A percentile compares a stretch with the other conserved stretches of the same genome.
These are phyloP conservation scores for Amesomyces nigricolor DNA, from an alignment of 2,329 filamentous ascomycete genomes.

Conservation along the genomic window DNA sequence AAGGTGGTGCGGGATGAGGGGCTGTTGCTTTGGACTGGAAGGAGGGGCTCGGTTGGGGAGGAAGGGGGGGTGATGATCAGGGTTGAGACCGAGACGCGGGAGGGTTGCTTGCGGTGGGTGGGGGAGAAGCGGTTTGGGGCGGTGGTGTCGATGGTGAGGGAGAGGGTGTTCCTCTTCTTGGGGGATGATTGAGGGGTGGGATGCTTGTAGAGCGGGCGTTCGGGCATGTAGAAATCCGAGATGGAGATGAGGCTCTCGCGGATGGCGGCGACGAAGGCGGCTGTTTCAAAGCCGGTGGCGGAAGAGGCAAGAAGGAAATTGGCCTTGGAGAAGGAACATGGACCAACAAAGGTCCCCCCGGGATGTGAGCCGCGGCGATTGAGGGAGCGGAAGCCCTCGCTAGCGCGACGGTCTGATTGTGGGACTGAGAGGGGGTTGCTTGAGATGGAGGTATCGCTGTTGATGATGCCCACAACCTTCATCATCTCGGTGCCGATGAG, in stretches of 20 bases:
- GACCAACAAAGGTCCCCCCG: slow-evolving; percentile 6
- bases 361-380: neutral
- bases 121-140: neutral
- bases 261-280: slow-evolving; percentile 48
- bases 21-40: neutral
- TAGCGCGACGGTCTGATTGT: slow-evolving; percentile 23
- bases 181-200: neutral
- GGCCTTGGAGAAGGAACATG: slow-evolving; percentile 41
- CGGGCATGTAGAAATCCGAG: slow-evolving; percentile 42
- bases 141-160: slow-evolving; percentile 1
- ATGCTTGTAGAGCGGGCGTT: slow-evolving; percentile 23
- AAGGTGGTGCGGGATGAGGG: neutral
- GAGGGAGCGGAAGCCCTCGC: slow-evolving; percentile 18
- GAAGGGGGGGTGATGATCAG: slow-evolving; percentile 15
- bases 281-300: slow-evolving; percentile 49
- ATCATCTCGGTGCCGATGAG: slow-evolving; percentile 52
- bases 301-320: slow-evolving; percentile 53
- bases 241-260: slow-evolving; percentile 44
- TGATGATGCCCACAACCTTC: slow-evolving; percentile 54
- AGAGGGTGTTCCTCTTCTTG: neutral
- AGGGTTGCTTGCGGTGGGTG: neutral
- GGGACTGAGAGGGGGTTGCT: slow-evolving; percentile 24
- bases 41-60: neutral
- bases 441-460: slow-evolving; percentile 32
- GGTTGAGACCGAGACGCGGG: slow-evolving; percentile 1